These are phyloP conservation scores for Neonectria coccinea DNA, from an alignment of 2,329 filamentous ascomycete genomes.

Conservation along the genomic window DNA sequence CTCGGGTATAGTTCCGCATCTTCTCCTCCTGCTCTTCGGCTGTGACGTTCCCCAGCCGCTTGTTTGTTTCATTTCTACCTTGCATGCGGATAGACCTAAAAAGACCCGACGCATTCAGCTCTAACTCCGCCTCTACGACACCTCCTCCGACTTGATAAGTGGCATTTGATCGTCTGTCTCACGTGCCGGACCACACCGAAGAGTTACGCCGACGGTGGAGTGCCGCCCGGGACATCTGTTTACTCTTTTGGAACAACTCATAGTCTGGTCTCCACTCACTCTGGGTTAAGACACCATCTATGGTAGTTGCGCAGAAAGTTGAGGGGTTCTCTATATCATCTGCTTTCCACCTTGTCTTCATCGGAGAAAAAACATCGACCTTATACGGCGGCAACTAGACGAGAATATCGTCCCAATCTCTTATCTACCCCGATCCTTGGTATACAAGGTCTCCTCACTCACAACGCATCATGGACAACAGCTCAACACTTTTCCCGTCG, in stretches of 20 bases:
- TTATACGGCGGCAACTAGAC: slow-evolving; percentile 4
- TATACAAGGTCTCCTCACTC: background rate
- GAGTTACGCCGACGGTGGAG: slow-evolving; percentile 18
- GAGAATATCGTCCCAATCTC: background rate
- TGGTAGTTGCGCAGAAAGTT: background rate
- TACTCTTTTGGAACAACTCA: slow-evolving; percentile 1
- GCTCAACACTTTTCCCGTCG: slow-evolving; percentile 16
- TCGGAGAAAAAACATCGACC: background rate
- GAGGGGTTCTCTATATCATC: slow-evolving; percentile 4
- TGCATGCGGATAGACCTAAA: background rate
- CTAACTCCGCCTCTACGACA: background rate
- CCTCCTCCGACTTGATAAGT: background rate
- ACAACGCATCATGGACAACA: slow-evolving; percentile 21
- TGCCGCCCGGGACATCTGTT: background rate
- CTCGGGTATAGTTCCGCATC: slow-evolving; percentile 3
- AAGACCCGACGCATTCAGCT: background rate
- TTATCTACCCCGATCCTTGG: background rate
- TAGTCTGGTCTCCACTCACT: background rate
- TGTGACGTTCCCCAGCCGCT: slow-evolving; percentile 8
- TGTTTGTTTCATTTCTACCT: slow-evolving; percentile 28
- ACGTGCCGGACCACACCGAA: slow-evolving; percentile 4
- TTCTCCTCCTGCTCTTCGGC: background rate
- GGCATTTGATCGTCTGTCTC: slow-evolving; percentile 15
- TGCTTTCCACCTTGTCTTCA: slow-evolving; percentile 1
- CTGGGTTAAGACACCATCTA: background rate